Conservation (phyloP, 768 basidiomycete species). For the Nidula microcarpa region DNA sequence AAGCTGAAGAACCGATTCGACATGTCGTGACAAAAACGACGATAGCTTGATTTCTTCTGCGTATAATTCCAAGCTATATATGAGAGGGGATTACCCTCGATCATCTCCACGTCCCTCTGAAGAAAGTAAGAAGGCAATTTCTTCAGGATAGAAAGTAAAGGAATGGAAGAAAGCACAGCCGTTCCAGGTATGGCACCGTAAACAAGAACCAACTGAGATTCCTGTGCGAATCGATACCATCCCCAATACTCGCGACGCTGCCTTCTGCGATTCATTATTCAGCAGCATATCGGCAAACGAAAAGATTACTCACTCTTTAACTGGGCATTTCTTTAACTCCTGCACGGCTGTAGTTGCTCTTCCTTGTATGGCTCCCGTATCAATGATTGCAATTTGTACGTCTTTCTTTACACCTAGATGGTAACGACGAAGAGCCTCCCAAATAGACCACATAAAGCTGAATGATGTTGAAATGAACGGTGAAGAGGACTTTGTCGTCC, state of each 20-base stretch:
- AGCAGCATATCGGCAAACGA: background rate
- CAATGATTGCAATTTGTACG: conserved; percentile 76
- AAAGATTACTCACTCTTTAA: conserved; percentile 50
- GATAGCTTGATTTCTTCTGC: conserved; percentile 57
- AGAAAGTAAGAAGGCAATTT: conserved; percentile 74
- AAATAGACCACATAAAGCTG: conserved; percentile 79
- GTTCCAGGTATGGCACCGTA: conserved; percentile 62
- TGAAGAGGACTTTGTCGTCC: conserved; percentile 70
- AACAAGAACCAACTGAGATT: conserved; percentile 74
- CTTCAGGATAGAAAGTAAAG: conserved; percentile 59
- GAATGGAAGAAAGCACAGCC: conserved; percentile 68
- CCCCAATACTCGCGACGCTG: conserved; percentile 54
- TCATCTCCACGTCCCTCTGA: conserved; percentile 20
- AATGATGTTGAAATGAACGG: conserved; percentile 75
- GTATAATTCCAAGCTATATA: conserved; percentile 52
- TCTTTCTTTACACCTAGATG: conserved; percentile 70
- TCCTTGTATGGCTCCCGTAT: conserved; percentile 54
- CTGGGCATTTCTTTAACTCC: conserved; percentile 47
- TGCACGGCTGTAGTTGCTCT: conserved; percentile 65
- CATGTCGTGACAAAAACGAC: conserved; percentile 69
- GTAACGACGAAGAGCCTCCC: conserved; percentile 79
- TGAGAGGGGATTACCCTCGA: conserved; percentile 26
- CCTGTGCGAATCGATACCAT: conserved; percentile 72
- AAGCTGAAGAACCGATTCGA: conserved; percentile 58
- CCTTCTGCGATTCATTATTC: conserved; percentile 2